phyloP scores from a whole-genome alignment of 148 eudicot genomes.

The Dianthus caryophyllus region DNA sequence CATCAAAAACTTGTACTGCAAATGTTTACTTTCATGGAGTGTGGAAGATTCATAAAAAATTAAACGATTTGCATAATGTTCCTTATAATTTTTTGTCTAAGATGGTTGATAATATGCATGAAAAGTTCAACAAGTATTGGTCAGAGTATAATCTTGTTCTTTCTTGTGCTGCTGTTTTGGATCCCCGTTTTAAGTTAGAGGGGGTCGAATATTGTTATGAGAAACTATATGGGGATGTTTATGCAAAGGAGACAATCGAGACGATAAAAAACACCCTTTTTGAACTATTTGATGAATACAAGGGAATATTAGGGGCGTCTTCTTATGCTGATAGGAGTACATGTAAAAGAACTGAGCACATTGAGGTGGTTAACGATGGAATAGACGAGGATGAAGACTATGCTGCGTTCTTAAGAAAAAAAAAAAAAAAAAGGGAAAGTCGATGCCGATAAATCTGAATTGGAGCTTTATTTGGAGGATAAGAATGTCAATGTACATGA shows the following conservation, averaged over 20 bases:
- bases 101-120: neutral
- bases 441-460: neutral
- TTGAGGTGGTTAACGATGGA: neutral
- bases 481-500: neutral
- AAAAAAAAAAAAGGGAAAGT: neutral
- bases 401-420: neutral
- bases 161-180: neutral
- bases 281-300: slow-evolving; percentile 2
- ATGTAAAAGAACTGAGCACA: neutral
- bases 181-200: slow-evolving; percentile 13
- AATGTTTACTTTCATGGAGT: slow-evolving; percentile 3
- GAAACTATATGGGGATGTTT: neutral
- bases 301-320: neutral
- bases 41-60: slow-evolving; percentile 1
- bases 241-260: neutral
- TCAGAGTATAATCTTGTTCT: neutral
- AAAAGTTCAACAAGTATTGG: slow-evolving; percentile 3
- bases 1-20: neutral
- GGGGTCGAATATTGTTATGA: slow-evolving; percentile 11
- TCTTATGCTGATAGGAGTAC: neutral
- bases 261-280: neutral
- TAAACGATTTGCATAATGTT: neutral
- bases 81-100: neutral
- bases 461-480: neutral
- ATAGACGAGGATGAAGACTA: neutral